These are phyloP conservation scores for Artemisia argyi DNA, from an alignment of 129 eudicot genomes.

Conservation along the genomic window DNA sequence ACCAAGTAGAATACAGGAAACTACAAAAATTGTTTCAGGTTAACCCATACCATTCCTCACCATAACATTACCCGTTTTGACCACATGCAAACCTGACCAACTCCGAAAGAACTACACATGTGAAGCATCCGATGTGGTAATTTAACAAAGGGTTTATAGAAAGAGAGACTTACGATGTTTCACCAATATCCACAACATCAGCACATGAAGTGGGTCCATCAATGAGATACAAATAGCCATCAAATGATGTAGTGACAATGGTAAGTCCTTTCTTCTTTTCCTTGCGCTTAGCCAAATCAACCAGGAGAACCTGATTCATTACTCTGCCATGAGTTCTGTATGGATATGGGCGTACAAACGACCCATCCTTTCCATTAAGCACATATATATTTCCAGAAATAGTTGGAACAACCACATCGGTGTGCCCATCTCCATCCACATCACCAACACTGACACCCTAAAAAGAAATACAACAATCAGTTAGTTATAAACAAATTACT, in stretches of 20 bases:
- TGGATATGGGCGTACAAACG: constrained; percentile 83
- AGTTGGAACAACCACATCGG: constrained; percentile 95
- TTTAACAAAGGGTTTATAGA: not conserved
- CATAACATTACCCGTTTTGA: not conserved
- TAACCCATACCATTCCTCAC: not conserved
- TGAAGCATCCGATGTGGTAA: not conserved
- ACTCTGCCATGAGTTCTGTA: constrained; percentile 99
- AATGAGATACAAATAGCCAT: constrained; percentile 93
- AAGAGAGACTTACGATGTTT: constrained; percentile 81
- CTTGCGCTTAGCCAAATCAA: constrained; percentile 81
- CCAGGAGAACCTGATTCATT: constrained; percentile 89
- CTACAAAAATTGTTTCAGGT: constrained; percentile 5
- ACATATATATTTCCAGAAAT: constrained; percentile 92
- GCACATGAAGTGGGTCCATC: constrained; percentile 99
- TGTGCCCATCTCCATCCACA: constrained; percentile 97
- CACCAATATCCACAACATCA: constrained; percentile 98
- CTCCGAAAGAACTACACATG: not conserved
- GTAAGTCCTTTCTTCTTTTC: constrained; percentile 93
- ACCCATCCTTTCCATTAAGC: constrained; percentile 90
- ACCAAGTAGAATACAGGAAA: no score
- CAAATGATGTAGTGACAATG: constrained; percentile 87
- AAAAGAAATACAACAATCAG: not conserved
- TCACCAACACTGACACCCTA: constrained; percentile 94
- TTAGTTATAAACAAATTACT: constrained; percentile 9
- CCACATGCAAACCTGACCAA: not conserved